Conservation (phyloP, 768 basidiomycete genomes). For the Tubosaeta sp. region DNA sequence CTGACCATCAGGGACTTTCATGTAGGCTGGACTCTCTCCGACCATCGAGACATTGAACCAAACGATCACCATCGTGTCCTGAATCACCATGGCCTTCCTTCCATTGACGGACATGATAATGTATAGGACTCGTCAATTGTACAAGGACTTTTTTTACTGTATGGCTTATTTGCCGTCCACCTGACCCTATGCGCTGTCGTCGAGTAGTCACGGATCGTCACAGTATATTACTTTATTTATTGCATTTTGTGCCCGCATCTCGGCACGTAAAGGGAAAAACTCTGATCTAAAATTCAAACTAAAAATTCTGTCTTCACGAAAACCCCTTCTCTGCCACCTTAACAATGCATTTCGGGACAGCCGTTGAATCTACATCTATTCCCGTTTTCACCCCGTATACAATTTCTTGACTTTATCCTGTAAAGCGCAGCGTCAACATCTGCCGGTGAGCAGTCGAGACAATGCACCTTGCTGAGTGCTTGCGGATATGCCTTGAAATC, state of each 20-base stretch:
- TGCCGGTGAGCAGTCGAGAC: not conserved
- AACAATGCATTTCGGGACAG: too few species aligned
- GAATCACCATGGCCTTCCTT: not conserved
- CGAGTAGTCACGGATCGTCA: too few species aligned
- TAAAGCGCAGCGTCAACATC: not conserved
- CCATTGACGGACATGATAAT: not conserved
- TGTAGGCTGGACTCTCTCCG: conserved; percentile 31
- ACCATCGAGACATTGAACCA: conserved; percentile 32
- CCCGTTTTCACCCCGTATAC: too few species aligned
- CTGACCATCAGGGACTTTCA: not conserved
- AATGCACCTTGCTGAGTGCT: not conserved
- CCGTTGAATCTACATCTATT: not conserved
- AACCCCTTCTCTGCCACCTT: too few species aligned
- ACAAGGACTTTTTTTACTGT: not conserved
- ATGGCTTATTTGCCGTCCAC: too few species aligned
- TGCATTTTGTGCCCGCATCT: too few species aligned
- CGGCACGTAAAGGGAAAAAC: too few species aligned
- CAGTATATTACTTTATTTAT: too few species aligned
- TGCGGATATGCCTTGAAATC: not conserved
- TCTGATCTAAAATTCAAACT: too few species aligned
- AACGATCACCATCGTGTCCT: conserved; percentile 19
- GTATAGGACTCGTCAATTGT: not conserved
- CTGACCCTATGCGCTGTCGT: too few species aligned
- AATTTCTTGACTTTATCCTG: not conserved
- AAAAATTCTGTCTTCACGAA: too few species aligned